These are phyloP conservation scores for Bacidia rubella DNA, from an alignment of 495 filamentous ascomycete species.

Conservation along the genomic window DNA sequence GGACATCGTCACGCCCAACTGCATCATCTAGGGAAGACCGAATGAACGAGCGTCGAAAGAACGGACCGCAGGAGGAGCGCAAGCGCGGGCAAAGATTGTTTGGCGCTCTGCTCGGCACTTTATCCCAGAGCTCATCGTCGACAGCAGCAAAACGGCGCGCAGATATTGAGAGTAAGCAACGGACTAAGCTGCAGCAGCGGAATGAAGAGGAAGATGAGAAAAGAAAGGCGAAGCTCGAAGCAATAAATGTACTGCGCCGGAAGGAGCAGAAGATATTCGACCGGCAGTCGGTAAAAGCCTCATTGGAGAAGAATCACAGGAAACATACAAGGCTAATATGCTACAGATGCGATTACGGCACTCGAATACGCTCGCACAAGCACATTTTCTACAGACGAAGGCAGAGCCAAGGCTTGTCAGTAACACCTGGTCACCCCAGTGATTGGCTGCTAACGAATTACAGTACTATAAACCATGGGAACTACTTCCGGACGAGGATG, in stretches of 20 bases:
- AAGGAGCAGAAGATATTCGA: slow-evolving; percentile 63
- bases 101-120: slow-evolving; percentile 73
- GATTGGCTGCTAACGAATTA: not conserved
- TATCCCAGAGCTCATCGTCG: slow-evolving; percentile 60
- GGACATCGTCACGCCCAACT: slow-evolving; percentile 10
- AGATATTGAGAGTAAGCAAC: slow-evolving; percentile 83
- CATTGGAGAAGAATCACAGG: not conserved
- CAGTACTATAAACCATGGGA: slow-evolving; percentile 90
- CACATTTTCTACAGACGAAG: slow-evolving; percentile 62
- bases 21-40: slow-evolving; percentile 14
- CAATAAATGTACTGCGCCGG: slow-evolving; percentile 43
- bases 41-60: slow-evolving; percentile 32
- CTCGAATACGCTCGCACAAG: slow-evolving; percentile 53
- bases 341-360: slow-evolving; percentile 73
- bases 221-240: slow-evolving; percentile 48
- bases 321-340: not conserved
- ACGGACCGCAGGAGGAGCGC: slow-evolving; percentile 57
- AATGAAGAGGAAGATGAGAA: slow-evolving; percentile 57
- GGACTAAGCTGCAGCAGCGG: slow-evolving; percentile 66
- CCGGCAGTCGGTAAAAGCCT: slow-evolving; percentile 52
- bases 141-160: slow-evolving; percentile 62
- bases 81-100: slow-evolving; percentile 82
- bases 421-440: slow-evolving; percentile 2
- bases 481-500: slow-evolving; percentile 47
- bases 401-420: slow-evolving; percentile 67